A percentile compares a stretch with the other conserved stretches of the same genome.
These are phyloP conservation scores for Penicillium decumbens DNA, from an alignment of 2,329 filamentous ascomycete species.

Conservation along the genomic window DNA sequence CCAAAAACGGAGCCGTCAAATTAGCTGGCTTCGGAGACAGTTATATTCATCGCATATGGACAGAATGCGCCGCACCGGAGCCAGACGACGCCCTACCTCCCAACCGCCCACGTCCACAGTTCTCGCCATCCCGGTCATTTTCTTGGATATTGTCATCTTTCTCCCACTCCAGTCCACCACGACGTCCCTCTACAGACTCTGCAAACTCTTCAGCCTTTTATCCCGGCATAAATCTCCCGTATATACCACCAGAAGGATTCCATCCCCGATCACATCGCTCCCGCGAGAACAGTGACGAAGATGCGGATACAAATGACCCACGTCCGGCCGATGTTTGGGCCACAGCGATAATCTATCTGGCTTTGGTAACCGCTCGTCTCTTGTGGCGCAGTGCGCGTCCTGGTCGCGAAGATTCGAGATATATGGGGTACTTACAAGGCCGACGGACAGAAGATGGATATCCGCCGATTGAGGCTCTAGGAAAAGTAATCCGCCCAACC, in stretches of 20 bases:
- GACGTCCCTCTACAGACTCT: background rate
- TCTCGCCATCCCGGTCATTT: conserved; percentile 9
- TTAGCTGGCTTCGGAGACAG: conserved; percentile 82
- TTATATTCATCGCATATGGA: conserved; percentile 67
- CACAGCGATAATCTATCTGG: conserved; percentile 27
- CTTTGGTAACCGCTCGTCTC: conserved; percentile 23
- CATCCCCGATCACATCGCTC: background rate
- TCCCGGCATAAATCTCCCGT: conserved; percentile 15
- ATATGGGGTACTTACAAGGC: conserved; percentile 22
- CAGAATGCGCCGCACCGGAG: conserved; percentile 10
- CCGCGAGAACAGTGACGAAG: background rate
- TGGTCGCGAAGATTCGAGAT: conserved; percentile 23
- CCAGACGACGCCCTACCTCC: background rate
- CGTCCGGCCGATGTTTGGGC: conserved; percentile 29
- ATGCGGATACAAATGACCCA: conserved; percentile 7
- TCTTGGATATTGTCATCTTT: conserved; percentile 8
- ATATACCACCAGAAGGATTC: conserved; percentile 19
- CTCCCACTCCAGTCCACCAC: background rate
- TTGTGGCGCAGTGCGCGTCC: conserved; percentile 26
- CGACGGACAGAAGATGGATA: conserved; percentile 21
- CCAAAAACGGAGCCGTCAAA: conserved; percentile 74
- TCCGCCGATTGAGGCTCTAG: conserved; percentile 25
- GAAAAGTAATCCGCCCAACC: conserved; percentile 10
- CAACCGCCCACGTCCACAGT: conserved; percentile 5
- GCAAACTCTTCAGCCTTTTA: conserved; percentile 9